Evolutionary conservation across 177 flowering plant species (phyloP), one percentile per base, ranked within the genome.

Genomic region (Vitis hybrid): DNA sequence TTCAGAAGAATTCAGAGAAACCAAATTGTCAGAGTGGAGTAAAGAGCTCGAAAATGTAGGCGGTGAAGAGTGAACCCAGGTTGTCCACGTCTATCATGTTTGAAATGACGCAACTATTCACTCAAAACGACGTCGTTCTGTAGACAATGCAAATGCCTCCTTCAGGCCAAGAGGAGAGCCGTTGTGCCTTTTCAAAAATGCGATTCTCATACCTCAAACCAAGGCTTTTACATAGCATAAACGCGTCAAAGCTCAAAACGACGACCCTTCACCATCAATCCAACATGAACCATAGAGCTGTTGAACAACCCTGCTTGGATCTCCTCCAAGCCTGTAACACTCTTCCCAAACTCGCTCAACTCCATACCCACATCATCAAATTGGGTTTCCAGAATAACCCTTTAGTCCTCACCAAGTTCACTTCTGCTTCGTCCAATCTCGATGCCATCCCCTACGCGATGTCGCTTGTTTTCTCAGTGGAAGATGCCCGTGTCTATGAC

Each of bases 371-470:
- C 62, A 79, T 91, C 59, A 68, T 86, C 77, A 91, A 89, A 79
- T 62, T 75, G 8, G 92, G 93, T 49, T 87, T 89, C 59, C 82
- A 64, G 6, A 78, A 69, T 78, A 88, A 88, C 85, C 84, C 87
- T 2, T 68, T 88, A 4, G 90, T 91, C 72, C 87, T 91, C 67
- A 87, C 97, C 62, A 90, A 86, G 58, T 84, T 91, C 85, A 56
- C 85, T 32, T 75, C 89, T 70, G 70, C 82, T 1, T 74, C 88
- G 11, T 79, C 91, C 21, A 62, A 75, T 10, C 84, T 88, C 67
- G 55, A 73, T 19, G 70, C 79, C 56, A 76, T 86, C 56, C 73
- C 78, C 62, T 82, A 84, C 48, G 92, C 95, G 13, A 71, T 80
- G 1, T 75, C 84, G 12, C 57, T 88, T 50, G 18, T 83, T 1